Conservation (phyloP, 1,284 basidiomycete species). For the Ustilago sp. region DNA sequence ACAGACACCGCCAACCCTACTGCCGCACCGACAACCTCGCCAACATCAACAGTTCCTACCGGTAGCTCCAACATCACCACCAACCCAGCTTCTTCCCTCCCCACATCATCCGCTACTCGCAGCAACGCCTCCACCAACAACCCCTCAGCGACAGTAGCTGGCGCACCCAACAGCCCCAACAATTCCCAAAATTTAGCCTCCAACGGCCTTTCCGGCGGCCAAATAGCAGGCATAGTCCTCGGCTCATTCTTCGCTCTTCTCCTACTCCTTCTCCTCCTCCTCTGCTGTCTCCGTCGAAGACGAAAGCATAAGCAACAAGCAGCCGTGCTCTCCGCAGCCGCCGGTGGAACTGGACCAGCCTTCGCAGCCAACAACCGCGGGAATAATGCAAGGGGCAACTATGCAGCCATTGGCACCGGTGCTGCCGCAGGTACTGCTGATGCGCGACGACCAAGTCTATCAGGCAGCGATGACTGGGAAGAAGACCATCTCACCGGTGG, state of each 20-base stretch:
- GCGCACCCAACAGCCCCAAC: slow-evolving; percentile 16
- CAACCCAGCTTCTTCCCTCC: not conserved
- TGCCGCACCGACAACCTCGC: not conserved
- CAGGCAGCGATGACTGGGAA: slow-evolving; percentile 55
- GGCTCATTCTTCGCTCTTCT: slow-evolving; percentile 47
- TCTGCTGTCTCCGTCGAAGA: slow-evolving; percentile 47
- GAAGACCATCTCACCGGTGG: slow-evolving; percentile 49
- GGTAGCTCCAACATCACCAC: not conserved
- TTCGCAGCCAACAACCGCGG: slow-evolving; percentile 16
- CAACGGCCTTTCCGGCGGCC: slow-evolving; percentile 46
- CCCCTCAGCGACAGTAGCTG: slow-evolving; percentile 29
- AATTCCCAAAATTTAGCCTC: slow-evolving; percentile 3
- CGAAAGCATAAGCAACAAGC: slow-evolving; percentile 19
- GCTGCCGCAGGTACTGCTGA: slow-evolving; percentile 32
- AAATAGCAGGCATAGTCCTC: slow-evolving; percentile 59
- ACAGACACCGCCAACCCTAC: not conserved
- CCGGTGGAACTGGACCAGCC: slow-evolving; percentile 20
- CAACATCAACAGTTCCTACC: not conserved
- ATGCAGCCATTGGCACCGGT: slow-evolving; percentile 37
- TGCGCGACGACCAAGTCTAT: slow-evolving; percentile 26
- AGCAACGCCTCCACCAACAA: not conserved
- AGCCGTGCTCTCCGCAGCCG: slow-evolving; percentile 27
- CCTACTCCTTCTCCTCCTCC: slow-evolving; percentile 41
- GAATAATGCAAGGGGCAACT: slow-evolving; percentile 35
- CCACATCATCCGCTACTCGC: not conserved